Evolutionary conservation across 805 yeast genomes (phyloP).

Genomic region (Pichia californica): DNA sequence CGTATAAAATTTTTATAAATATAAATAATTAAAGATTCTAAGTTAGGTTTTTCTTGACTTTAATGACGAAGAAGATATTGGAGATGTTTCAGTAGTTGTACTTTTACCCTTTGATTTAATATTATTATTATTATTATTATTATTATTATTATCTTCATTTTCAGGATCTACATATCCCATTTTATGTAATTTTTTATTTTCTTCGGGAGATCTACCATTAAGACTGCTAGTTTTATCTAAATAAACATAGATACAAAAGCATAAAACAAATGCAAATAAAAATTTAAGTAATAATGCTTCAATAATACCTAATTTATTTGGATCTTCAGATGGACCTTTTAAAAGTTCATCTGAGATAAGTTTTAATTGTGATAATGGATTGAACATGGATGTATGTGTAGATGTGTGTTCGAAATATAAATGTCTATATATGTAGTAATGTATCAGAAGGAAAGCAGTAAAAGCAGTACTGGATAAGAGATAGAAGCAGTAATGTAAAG

Average conservation of each 20-base stretch:
- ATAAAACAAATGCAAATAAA: slow-evolving; percentile 19
- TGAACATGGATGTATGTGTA: slow-evolving; percentile 10
- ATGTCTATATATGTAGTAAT: too few relatives aligned
- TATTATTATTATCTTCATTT: not conserved
- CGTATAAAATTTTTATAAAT: too few relatives aligned
- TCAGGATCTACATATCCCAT: not conserved
- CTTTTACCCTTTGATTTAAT: too few relatives aligned
- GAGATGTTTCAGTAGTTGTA: not conserved
- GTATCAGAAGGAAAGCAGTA: too few relatives aligned
- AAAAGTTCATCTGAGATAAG: slow-evolving; percentile 7
- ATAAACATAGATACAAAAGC: slow-evolving; percentile 17
- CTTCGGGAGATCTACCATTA: slow-evolving; percentile 18
- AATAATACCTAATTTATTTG: slow-evolving; percentile 12
- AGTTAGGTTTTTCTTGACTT: slow-evolving; percentile 2
- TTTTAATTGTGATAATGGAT: slow-evolving; percentile 15
- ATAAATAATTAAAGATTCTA: too few relatives aligned
- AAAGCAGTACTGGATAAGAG: too few relatives aligned
- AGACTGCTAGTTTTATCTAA: slow-evolving; percentile 20
- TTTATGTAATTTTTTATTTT: slow-evolving; percentile 13
- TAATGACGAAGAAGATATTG: not conserved
- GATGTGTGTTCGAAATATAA: too few relatives aligned
- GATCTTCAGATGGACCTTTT: slow-evolving; percentile 2
- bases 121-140: too few relatives aligned
- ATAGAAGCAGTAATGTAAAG: too few relatives aligned
- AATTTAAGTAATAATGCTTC: slow-evolving; percentile 21